Evolutionary conservation across 805 yeast genomes (phyloP).

Genomic region (Yamadazyma ubonensis): DNA sequence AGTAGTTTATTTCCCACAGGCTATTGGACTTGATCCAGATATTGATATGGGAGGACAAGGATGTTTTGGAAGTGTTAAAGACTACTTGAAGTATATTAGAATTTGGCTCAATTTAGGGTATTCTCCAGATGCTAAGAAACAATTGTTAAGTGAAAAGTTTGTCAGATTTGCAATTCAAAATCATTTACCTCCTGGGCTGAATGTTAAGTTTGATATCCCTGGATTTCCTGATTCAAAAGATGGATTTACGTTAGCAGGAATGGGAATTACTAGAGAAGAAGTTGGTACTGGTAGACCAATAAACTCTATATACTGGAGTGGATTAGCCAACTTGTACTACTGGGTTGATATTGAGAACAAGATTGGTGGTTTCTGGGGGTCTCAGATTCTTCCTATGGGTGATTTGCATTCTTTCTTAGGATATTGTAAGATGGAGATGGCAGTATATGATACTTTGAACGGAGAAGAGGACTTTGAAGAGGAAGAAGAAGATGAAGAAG

Average conservation of each 20-base stretch:
- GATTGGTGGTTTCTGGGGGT: slow-evolving; percentile 40
- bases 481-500: slow-evolving; percentile 15
- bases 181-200: slow-evolving; percentile 31
- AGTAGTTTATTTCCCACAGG: slow-evolving; percentile 4
- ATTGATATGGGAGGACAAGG: slow-evolving; percentile 48
- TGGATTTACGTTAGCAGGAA: slow-evolving; percentile 37
- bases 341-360: slow-evolving; percentile 41
- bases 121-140: slow-evolving; percentile 37
- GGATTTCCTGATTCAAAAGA: slow-evolving; percentile 20
- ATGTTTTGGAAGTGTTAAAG: slow-evolving; percentile 35
- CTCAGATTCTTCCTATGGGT: slow-evolving; percentile 36
- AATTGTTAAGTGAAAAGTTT: slow-evolving; percentile 27
- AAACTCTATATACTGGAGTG: slow-evolving; percentile 39
- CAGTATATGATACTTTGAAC: slow-evolving; percentile 23
- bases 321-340: slow-evolving; percentile 38
- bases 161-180: slow-evolving; percentile 31
- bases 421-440: slow-evolving; percentile 24
- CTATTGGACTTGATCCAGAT: slow-evolving; percentile 19
- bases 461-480: slow-evolving; percentile 16
- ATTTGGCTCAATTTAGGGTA: slow-evolving; percentile 40
- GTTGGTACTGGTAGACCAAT: slow-evolving; percentile 35
- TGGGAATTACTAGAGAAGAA: slow-evolving; percentile 25
- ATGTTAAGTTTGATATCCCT: slow-evolving; percentile 17
- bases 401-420: slow-evolving; percentile 23
- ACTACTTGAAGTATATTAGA: slow-evolving; percentile 38